Conservation (phyloP, 805 yeast genomes). For the Saturnispora silvae region DNA sequence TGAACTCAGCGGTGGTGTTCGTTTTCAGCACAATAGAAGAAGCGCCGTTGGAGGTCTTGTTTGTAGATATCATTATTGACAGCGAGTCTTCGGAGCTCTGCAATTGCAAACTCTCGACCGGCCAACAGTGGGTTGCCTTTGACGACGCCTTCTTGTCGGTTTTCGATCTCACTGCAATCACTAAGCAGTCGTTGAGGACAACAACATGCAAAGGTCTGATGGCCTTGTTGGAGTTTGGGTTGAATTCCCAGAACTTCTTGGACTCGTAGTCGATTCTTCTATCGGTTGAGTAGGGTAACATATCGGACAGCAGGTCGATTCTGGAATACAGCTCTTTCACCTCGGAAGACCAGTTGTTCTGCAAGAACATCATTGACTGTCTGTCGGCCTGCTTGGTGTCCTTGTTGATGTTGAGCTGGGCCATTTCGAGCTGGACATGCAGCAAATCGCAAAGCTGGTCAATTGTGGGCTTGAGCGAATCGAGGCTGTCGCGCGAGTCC, state of each 20-base stretch:
- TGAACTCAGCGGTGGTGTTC: conserved; percentile 1
- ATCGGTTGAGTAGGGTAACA: conserved; percentile 53
- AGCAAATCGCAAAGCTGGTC: conserved; percentile 51
- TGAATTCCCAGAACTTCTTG: conserved; percentile 79
- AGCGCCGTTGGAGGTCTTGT: not conserved
- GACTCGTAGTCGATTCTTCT: conserved; percentile 73
- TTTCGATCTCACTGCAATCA: conserved; percentile 48
- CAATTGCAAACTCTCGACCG: conserved; percentile 29
- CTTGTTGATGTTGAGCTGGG: conserved; percentile 11
- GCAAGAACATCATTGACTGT: conserved; percentile 59
- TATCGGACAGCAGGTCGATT: conserved; percentile 86
- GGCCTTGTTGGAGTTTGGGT: conserved; percentile 76
- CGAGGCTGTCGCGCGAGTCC: conserved; percentile 54
- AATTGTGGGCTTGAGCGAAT: conserved; percentile 49
- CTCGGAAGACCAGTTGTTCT: conserved; percentile 73
- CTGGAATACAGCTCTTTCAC: conserved; percentile 60
- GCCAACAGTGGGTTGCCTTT: conserved; percentile 72
- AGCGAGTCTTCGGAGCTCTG: not conserved
- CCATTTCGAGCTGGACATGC: conserved; percentile 29
- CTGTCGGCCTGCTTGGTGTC: conserved; percentile 34
- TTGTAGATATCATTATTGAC: not conserved
- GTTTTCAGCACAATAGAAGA: conserved; percentile 5
- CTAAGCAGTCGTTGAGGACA: conserved; percentile 62
- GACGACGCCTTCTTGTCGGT: conserved; percentile 22
- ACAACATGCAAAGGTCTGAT: conserved; percentile 67